Conservation (phyloP, 768 basidiomycete genomes). For the Boletus rubropictus region DNA sequence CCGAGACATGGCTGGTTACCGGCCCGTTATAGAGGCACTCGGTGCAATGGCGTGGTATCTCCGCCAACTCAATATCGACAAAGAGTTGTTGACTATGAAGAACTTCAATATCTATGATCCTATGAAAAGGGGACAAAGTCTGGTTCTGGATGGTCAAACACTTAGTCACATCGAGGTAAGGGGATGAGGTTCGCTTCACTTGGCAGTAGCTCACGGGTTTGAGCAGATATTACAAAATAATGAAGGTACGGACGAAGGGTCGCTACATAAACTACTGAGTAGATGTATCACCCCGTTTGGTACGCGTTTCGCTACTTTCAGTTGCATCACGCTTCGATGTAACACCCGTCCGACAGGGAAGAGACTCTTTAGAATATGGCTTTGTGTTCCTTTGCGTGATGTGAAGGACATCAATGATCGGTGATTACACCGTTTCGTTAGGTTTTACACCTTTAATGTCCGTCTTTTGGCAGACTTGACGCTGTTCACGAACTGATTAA, state of each 20-base stretch:
- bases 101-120: slow-evolving; percentile 99
- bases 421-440: slow-evolving; percentile 36
- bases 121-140: slow-evolving; percentile 79
- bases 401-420: slow-evolving; percentile 83
- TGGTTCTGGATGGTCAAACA: slow-evolving; percentile 91
- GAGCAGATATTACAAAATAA: slow-evolving; percentile 78
- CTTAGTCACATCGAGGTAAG: slow-evolving; percentile 88
- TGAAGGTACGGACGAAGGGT: slow-evolving; percentile 90
- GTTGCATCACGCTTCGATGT: slow-evolving; percentile 3
- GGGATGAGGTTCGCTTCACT: not conserved
- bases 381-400: slow-evolving; percentile 85
- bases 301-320: slow-evolving; percentile 25
- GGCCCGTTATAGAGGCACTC: slow-evolving; percentile 72
- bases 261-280: slow-evolving; percentile 73
- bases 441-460: slow-evolving; percentile 13
- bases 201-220: slow-evolving; percentile 2
- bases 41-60: slow-evolving; percentile 95
- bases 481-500: slow-evolving; percentile 89
- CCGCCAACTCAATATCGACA: slow-evolving; percentile 90
- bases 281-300: slow-evolving; percentile 91
- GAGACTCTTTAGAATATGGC: slow-evolving; percentile 93
- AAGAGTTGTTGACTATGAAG: slow-evolving; percentile 90
- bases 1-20: slow-evolving; percentile 59
- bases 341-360: slow-evolving; percentile 56
- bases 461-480: slow-evolving; percentile 58